These are phyloP conservation scores for Geotrichum bryndzae DNA, from an alignment of 1,139 yeast genomes.

Conservation along the genomic window DNA sequence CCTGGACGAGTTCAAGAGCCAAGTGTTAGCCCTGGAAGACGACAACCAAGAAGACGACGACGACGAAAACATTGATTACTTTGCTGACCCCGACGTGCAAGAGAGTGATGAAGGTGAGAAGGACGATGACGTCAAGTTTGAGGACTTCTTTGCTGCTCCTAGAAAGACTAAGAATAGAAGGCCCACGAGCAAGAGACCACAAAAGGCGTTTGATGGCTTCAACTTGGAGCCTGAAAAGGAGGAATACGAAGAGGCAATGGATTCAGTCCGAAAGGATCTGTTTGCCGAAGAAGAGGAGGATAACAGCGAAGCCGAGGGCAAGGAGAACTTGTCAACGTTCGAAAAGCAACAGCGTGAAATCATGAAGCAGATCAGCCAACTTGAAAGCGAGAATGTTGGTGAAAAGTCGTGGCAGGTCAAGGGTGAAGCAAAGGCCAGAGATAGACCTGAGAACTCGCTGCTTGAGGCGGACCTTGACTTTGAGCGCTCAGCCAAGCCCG, in stretches of 20 bases:
- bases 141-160: slow-evolving; percentile 40
- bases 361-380: slow-evolving; percentile 65
- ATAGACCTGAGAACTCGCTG: slow-evolving; percentile 79
- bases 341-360: slow-evolving; percentile 78
- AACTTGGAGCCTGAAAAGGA: slow-evolving; percentile 59
- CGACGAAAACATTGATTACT: slow-evolving; percentile 61
- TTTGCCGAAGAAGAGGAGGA: slow-evolving; percentile 45
- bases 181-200: slow-evolving; percentile 13
- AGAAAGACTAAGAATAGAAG: slow-evolving; percentile 22
- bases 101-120: slow-evolving; percentile 35
- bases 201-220: slow-evolving; percentile 46
- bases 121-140: slow-evolving; percentile 33
- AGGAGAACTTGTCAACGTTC: slow-evolving; percentile 57
- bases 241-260: slow-evolving; percentile 47
- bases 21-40: slow-evolving; percentile 54
- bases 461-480: slow-evolving; percentile 58
- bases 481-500: slow-evolving; percentile 73
- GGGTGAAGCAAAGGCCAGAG: slow-evolving; percentile 81
- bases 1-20: slow-evolving; percentile 78
- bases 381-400: slow-evolving; percentile 83
- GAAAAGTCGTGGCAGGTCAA: slow-evolving; percentile 91
- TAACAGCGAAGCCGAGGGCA: slow-evolving; percentile 29
- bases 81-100: slow-evolving; percentile 32
- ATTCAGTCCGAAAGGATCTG: slow-evolving; percentile 50
- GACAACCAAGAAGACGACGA: slow-evolving; percentile 60